phyloP scores from a whole-genome alignment of 2,329 filamentous ascomycete genomes.

The Aspergillus flavus region DNA sequence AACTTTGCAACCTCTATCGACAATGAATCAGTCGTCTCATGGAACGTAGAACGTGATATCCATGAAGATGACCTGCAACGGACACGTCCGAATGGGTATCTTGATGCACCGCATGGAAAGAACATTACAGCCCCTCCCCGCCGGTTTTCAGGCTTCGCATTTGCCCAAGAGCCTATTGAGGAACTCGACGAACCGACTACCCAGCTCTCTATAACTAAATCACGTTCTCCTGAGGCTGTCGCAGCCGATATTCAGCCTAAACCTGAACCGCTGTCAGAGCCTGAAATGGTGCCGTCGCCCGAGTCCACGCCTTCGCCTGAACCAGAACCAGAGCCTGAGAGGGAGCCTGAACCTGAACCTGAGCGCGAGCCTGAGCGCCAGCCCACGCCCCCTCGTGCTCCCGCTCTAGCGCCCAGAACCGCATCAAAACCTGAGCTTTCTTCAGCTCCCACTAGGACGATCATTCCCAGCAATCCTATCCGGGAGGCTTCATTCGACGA shows the following conservation, averaged over 20 bases:
- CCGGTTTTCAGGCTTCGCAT: slow-evolving; percentile 36
- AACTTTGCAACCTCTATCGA: slow-evolving; percentile 31
- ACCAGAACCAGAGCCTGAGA: neutral
- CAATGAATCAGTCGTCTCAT: slow-evolving; percentile 38
- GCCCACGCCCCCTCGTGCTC: neutral
- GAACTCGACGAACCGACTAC: slow-evolving; percentile 32
- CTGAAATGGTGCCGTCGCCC: slow-evolving; percentile 4
- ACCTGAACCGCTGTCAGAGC: slow-evolving; percentile 5
- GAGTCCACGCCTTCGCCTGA: neutral
- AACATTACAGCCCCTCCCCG: slow-evolving; percentile 42
- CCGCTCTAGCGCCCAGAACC: neutral
- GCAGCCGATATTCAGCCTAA: slow-evolving; percentile 2
- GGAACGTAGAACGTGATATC: slow-evolving; percentile 38
- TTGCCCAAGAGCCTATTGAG: slow-evolving; percentile 30
- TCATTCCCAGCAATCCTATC: slow-evolving; percentile 23
- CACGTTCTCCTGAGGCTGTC: slow-evolving; percentile 4
- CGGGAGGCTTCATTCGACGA: slow-evolving; percentile 11
- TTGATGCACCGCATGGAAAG: slow-evolving; percentile 26
- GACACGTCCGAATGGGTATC: slow-evolving; percentile 30
- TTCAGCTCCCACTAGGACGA: slow-evolving; percentile 27
- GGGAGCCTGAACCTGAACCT: neutral
- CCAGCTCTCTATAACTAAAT: slow-evolving; percentile 10
- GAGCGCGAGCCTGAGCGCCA: slow-evolving; percentile 1
- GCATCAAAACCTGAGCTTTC: slow-evolving; percentile 8
- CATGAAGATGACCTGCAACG: slow-evolving; percentile 40